Evolutionary conservation across 78 protist species (phyloP), one percentile per base, ranked within the genome.

Genomic region (Dictyostelium purpureum): DNA sequence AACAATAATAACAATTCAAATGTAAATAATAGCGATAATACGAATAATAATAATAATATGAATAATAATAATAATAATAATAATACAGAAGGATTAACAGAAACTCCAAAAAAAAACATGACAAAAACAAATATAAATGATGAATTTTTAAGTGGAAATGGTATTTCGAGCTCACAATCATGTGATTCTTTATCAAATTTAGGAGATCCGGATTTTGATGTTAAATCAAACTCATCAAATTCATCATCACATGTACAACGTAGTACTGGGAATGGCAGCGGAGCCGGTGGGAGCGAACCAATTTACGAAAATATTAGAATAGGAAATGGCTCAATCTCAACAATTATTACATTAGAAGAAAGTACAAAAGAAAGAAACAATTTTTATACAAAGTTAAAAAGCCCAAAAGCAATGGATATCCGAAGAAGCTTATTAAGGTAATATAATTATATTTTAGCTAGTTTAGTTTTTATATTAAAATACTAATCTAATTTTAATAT

Each of bases 371-470:
- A 85, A 45, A 85, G 76, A 73, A 12, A 70, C 6, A 59, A 70
- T 21, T 92, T 92, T 37, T 61, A 43, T 18, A 33, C 79, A 35
- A 92, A 92, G 43, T 37, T 92, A 59, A 92, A 92, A 54, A 42
- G 61, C 40, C 82, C 90, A 21, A 77, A 90, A 51, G 95, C 90
- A 24, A 28, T 11, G 19, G 95, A 92, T 4, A 52, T 92, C n/a
- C 57, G 73, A 82, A 77, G 54, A 47, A 74, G 82, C 61, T 47
- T 92, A 47, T 37, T 38, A 70, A 67, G 51, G 94, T 90, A 77
- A 78, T n/a, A 45, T 63, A 52, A 28, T 79, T 61, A 45, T 4
- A 57, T 26, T 26, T 11, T 0, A 26, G 2, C 21, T 19, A 57
- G 2, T 6, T 12, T 5, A 24, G n/a, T 78, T 14, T 11, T 33